phyloP scores from a whole-genome alignment of 2,329 filamentous ascomycete genomes.

The Magnaporthales sp. region DNA sequence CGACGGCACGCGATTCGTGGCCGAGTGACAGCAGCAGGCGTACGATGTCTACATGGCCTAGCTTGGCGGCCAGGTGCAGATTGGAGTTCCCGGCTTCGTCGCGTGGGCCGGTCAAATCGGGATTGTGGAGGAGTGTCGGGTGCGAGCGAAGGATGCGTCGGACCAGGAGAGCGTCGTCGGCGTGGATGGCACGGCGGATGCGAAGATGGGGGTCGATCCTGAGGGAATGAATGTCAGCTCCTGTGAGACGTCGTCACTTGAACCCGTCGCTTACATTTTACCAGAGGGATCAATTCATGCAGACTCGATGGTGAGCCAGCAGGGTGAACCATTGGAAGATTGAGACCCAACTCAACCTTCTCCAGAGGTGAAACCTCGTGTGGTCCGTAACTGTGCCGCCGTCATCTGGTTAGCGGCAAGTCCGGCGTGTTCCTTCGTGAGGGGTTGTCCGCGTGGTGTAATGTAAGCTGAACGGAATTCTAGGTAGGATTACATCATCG shows the following conservation, averaged over 20 bases:
- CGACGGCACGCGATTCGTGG: slow-evolving; percentile 54
- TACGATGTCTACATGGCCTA: slow-evolving; percentile 63
- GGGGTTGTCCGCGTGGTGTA: neutral
- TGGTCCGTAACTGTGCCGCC: neutral
- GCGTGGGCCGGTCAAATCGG: slow-evolving; percentile 43
- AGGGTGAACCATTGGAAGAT: neutral
- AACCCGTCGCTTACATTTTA: neutral
- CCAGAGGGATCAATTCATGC: no score
- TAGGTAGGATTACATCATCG: neutral
- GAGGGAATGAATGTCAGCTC: neutral
- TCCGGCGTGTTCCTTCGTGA: neutral
- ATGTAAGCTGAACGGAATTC: neutral
- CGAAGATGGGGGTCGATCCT: slow-evolving; percentile 74
- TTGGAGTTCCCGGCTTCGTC: slow-evolving; percentile 68
- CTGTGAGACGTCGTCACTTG: neutral
- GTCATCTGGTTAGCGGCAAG: neutral
- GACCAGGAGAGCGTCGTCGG: slow-evolving; percentile 64
- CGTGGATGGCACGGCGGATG: slow-evolving; percentile 72
- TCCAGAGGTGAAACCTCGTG: neutral
- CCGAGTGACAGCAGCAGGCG: slow-evolving; percentile 62
- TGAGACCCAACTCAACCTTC: neutral
- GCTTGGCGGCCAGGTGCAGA: slow-evolving; percentile 68
- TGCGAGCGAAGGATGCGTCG: slow-evolving; percentile 68
- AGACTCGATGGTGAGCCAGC: no score
- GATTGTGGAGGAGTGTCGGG: slow-evolving; percentile 65